Evolutionary conservation across 176 grass and related monocot species (phyloP).

Genomic region (Alopecurus myosuroides): DNA sequence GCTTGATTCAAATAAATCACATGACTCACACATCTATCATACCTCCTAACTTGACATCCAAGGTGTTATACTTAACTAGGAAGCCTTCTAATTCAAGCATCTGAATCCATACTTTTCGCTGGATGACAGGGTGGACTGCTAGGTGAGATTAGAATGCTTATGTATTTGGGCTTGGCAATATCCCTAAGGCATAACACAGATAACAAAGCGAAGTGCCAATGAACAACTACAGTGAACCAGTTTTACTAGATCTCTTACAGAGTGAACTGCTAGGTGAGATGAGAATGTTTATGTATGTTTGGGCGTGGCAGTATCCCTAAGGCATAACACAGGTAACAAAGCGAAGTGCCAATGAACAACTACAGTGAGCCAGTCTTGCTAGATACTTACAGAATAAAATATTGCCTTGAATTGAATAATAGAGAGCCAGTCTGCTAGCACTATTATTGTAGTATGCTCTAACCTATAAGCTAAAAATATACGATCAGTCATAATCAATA

Average conservation of each 20-base stretch:
- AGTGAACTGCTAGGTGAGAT: too few relatives aligned
- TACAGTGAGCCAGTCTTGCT: background rate
- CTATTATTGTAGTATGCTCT: background rate
- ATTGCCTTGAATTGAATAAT: background rate
- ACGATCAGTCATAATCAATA: background rate
- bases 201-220: background rate
- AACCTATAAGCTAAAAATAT: conserved; percentile 5
- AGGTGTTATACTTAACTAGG: background rate
- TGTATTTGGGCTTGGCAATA: background rate
- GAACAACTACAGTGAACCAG: background rate
- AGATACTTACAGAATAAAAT: background rate
- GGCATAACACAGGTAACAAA: background rate
- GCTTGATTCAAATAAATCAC: background rate
- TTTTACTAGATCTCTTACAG: background rate
- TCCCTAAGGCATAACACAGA: background rate
- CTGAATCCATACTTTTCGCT: background rate
- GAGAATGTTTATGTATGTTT: background rate
- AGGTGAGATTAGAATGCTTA: conserved; percentile 8
- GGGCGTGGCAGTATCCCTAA: background rate
- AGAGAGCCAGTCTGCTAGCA: background rate
- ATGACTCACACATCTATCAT: background rate
- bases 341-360: background rate
- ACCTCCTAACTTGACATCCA: background rate
- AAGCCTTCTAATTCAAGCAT: background rate
- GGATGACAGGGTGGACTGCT: too few relatives aligned